A percentile compares a stretch with the other conserved stretches of the same genome.
Evolutionary conservation across 208 protist species (phyloP).

Genomic region (Polymyxa betae): DNA sequence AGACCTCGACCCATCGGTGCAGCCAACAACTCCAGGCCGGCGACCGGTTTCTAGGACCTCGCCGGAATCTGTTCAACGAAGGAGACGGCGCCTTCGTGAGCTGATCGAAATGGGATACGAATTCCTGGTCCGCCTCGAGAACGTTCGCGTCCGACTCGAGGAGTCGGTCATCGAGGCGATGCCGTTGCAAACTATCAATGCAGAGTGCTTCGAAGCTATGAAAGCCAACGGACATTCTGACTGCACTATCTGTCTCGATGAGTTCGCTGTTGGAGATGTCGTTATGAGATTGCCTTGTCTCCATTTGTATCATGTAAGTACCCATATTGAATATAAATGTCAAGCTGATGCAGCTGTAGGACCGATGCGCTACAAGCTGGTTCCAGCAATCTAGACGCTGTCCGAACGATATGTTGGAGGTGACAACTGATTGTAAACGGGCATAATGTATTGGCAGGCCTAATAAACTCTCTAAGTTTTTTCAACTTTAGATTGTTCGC

Average conservation of each 20-base stretch:
- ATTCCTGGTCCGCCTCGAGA: not conserved
- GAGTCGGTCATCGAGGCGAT: not conserved
- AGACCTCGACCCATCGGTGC: not conserved
- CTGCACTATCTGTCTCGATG: slow-evolving; percentile 6
- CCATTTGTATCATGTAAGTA: slow-evolving; percentile 6
- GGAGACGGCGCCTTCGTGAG: not conserved
- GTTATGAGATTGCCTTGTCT: slow-evolving; percentile 4
- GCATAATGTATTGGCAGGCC: too few relatives aligned
- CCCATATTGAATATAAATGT: not conserved
- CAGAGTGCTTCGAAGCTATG: not conserved
- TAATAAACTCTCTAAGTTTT: too few relatives aligned
- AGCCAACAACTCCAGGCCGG: not conserved
- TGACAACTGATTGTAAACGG: not conserved
- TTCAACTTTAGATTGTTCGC: too few relatives aligned
- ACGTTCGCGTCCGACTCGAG: slow-evolving; percentile 14
- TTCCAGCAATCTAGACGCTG: not conserved
- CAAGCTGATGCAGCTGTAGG: too few relatives aligned
- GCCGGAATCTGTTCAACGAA: not conserved
- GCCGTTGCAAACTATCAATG: not conserved
- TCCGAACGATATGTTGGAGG: slow-evolving; percentile 33
- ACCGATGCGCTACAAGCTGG: not conserved
- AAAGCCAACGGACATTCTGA: not conserved
- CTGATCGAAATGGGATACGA: not conserved
- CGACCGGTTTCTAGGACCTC: not conserved
- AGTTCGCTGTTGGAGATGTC: slow-evolving; percentile 26